Percentiles rank a stretch among this genome's conserved stretches.
Conservation (phyloP, 129 eudicot species). For the Artemisia tridentata region DNA sequence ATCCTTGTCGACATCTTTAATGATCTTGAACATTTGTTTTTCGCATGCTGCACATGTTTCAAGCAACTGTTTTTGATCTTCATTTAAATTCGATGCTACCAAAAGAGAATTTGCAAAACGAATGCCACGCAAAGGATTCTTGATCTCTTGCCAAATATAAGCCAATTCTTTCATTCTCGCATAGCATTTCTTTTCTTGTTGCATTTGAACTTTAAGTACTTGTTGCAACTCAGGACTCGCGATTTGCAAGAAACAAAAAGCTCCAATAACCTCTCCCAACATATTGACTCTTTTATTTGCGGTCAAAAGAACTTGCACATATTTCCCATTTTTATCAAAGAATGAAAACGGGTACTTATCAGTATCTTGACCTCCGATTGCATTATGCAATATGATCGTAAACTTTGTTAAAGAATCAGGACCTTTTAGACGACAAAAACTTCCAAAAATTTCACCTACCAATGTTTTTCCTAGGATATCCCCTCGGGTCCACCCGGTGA, state of each 20-base stretch:
- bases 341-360: conserved; percentile 74
- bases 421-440: conserved; percentile 71
- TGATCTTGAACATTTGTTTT: conserved; percentile 73
- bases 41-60: conserved; percentile 72
- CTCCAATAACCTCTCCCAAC: conserved; percentile 62
- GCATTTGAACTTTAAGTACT: conserved; percentile 53
- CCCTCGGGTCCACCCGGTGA: conserved; percentile 76
- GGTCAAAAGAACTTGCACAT: conserved; percentile 76
- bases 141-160: conserved; percentile 70
- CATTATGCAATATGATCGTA: conserved; percentile 84
- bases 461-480: conserved; percentile 67
- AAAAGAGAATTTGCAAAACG: conserved; percentile 63
- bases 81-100: conserved; percentile 59
- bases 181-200: conserved; percentile 51
- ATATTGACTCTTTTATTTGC: conserved; percentile 74
- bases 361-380: conserved; percentile 67
- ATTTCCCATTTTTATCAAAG: conserved; percentile 62
- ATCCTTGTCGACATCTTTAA: conserved; percentile 70
- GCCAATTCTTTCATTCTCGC: conserved; percentile 75
- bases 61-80: conserved; percentile 64
- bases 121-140: conserved; percentile 70
- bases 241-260: conserved; percentile 88
- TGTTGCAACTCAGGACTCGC: conserved; percentile 76
- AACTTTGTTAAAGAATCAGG: conserved; percentile 80
- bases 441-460: conserved; percentile 91